Percentiles rank a stretch among this genome's conserved stretches.
Conservation (phyloP, 1,284 basidiomycete species). For the Dichomitus squalens region DNA sequence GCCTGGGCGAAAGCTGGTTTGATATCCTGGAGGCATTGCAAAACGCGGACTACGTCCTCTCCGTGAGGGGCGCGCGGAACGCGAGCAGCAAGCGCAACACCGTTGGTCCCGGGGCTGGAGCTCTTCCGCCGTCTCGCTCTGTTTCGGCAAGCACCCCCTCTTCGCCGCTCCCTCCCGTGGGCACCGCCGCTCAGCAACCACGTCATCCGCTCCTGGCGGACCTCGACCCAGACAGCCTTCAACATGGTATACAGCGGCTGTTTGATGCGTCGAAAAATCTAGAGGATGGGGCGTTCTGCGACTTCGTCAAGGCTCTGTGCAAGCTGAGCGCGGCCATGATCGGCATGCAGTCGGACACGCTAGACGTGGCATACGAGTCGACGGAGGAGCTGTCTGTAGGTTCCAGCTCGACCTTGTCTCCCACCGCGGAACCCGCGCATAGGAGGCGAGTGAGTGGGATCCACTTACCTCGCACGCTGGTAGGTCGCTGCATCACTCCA, state of each 20-base stretch:
- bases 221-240: constrained; percentile 75
- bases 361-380: constrained; percentile 39
- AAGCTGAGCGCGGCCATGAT: constrained; percentile 89
- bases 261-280: constrained; percentile 86
- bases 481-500: constrained; percentile 39
- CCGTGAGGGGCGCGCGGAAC: constrained; percentile 48
- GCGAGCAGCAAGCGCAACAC: constrained; percentile 39
- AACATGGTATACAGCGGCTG: constrained; percentile 72
- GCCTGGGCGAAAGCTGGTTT: constrained; percentile 89
- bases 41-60: constrained; percentile 90
- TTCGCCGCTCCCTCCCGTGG: constrained; percentile 6
- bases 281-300: constrained; percentile 80
- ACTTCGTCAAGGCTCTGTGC: constrained; percentile 84
- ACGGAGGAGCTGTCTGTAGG: constrained; percentile 44
- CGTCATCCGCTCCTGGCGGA: constrained; percentile 72
- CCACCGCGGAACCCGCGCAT: constrained; percentile 50
- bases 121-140: constrained; percentile 32
- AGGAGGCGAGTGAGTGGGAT: constrained; percentile 84
- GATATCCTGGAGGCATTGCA: constrained; percentile 88
- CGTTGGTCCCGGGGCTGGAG: constrained; percentile 36
- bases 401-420: constrained; percentile 36
- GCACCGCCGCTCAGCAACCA: constrained; percentile 6
- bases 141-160: constrained; percentile 10
- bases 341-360: constrained; percentile 67
- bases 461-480: constrained; percentile 75